phyloP scores from a whole-genome alignment of 2,329 filamentous ascomycete genomes.

The Penicillium crustosum region DNA sequence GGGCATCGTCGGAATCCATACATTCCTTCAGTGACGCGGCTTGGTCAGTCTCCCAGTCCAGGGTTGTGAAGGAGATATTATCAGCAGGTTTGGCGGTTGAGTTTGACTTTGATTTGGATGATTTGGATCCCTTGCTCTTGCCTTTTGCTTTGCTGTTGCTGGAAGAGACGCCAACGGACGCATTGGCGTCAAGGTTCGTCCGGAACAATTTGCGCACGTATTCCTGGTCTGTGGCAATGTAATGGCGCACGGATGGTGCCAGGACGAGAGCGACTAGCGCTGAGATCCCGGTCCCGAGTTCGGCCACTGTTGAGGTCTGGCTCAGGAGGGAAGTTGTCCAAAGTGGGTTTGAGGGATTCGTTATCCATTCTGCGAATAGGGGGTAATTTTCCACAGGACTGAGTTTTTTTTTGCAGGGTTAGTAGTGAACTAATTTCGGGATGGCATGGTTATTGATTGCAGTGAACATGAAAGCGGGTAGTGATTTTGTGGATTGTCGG shows the following conservation, averaged over 20 bases:
- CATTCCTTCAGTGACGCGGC: constrained; percentile 34
- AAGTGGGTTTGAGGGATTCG: constrained; percentile 60
- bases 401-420: constrained; percentile 8
- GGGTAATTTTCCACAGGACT: constrained; percentile 92
- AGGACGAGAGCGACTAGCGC: constrained; percentile 73
- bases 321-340: constrained; percentile 57
- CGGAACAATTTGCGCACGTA: constrained; percentile 78
- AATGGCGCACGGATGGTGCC: constrained; percentile 59
- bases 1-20: constrained; percentile 25
- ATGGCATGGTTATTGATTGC: background rate
- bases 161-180: background rate
- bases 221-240: constrained; percentile 81
- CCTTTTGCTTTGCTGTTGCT: constrained; percentile 3
- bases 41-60: constrained; percentile 78
- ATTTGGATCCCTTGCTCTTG: constrained; percentile 8
- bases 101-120: constrained; percentile 2
- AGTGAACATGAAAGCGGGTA: background rate
- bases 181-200: constrained; percentile 64
- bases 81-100: background rate
- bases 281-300: constrained; percentile 86
- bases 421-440: background rate
- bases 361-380: constrained; percentile 76
- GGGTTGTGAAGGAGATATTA: constrained; percentile 57
- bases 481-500: background rate
- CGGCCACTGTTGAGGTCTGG: constrained; percentile 62